These are phyloP conservation scores for Sisymbrium irio DNA, from an alignment of 345 rosid genomes.

Conservation along the genomic window DNA sequence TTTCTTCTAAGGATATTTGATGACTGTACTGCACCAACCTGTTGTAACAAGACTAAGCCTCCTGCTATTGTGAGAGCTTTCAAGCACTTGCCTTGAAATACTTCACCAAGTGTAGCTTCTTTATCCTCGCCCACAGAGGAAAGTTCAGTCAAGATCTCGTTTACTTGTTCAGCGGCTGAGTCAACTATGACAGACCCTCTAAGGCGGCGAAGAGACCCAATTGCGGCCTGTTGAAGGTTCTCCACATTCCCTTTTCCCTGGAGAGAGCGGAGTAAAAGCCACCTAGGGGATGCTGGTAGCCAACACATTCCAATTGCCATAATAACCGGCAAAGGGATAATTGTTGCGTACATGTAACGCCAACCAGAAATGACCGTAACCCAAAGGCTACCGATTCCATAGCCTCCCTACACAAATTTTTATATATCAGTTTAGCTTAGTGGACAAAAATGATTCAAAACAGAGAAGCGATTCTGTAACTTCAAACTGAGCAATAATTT, in stretches of 20 bases:
- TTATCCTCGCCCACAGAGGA: constrained; percentile 63
- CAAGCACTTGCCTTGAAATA: constrained; percentile 84
- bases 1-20: not conserved
- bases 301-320: constrained; percentile 98
- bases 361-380: constrained; percentile 77
- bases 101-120: constrained; percentile 53
- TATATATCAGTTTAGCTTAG: constrained; percentile 12
- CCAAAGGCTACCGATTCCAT: constrained; percentile 86
- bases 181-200: constrained; percentile 73
- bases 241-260: constrained; percentile 70
- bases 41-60: constrained; percentile 95
- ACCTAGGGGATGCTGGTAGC: constrained; percentile 93
- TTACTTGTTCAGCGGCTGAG: constrained; percentile 63
- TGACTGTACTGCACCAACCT: constrained; percentile 48
- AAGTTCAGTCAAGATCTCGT: constrained; percentile 78
- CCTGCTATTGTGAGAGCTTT: constrained; percentile 85
- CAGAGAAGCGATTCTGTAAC: not conserved
- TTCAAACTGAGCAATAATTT: not conserved
- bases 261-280: constrained; percentile 79
- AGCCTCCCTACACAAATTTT: constrained; percentile 65
- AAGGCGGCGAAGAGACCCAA: constrained; percentile 59
- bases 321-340: constrained; percentile 67
- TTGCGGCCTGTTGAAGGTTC: constrained; percentile 63
- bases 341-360: constrained; percentile 95
- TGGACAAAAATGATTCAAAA: not conserved